Evolutionary conservation across 2,329 filamentous ascomycete genomes (phyloP).

Genomic region (Penicillium psychrosexuale): DNA sequence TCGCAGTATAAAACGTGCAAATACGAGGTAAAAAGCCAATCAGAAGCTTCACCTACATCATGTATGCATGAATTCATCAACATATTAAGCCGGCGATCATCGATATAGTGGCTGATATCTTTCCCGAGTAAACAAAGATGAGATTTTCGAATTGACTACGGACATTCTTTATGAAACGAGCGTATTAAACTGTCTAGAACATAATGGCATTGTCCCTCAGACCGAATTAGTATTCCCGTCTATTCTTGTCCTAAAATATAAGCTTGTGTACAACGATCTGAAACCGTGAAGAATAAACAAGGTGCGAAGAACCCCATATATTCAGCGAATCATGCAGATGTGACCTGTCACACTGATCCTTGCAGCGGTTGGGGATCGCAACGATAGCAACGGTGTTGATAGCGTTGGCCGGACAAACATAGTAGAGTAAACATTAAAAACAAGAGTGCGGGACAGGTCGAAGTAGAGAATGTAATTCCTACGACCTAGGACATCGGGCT

Average conservation of each 20-base stretch:
- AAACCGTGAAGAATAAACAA: neutral
- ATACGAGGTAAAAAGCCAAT: neutral
- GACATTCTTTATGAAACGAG: neutral
- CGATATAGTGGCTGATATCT: slow-evolving; percentile 5
- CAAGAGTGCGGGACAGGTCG: neutral
- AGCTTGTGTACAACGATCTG: neutral
- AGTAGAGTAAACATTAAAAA: slow-evolving; percentile 8
- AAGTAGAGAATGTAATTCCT: neutral
- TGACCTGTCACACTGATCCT: slow-evolving; percentile 10
- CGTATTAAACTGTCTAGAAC: neutral
- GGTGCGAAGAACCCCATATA: neutral
- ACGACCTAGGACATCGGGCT: neutral
- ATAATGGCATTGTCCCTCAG: slow-evolving; percentile 6
- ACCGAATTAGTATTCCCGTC: neutral
- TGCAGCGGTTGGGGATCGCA: slow-evolving; percentile 13
- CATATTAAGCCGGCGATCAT: neutral
- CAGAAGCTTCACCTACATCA: neutral
- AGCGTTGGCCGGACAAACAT: slow-evolving; percentile 17
- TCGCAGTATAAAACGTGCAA: neutral
- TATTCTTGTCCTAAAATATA: neutral
- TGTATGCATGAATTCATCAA: neutral
- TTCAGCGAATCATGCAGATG: slow-evolving; percentile 5
- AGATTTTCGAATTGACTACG: neutral
- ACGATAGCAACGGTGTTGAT: slow-evolving; percentile 10
- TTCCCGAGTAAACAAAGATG: slow-evolving; percentile 5